Evolutionary conservation across 352 stramenopile species (phyloP).

Genomic region (Phytopythium boreale): DNA sequence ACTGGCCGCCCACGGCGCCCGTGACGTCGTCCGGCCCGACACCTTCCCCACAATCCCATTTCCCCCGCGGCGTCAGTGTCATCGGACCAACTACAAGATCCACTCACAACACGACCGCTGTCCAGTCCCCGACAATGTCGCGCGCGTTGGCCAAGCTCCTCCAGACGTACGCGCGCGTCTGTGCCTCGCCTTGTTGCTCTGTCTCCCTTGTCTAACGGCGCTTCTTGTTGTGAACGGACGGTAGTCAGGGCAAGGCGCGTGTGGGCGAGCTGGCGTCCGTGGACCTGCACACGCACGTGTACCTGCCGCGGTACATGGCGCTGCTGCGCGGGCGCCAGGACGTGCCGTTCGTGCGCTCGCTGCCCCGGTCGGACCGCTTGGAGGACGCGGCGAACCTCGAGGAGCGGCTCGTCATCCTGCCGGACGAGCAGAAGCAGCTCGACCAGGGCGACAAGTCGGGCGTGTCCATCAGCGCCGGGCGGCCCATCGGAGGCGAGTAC

Average conservation of each 20-base stretch:
- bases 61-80: too few relatives aligned
- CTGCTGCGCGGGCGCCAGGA: conserved; percentile 39
- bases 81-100: too few relatives aligned
- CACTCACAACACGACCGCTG: too few relatives aligned
- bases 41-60: not conserved
- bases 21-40: too few relatives aligned
- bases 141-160: conserved; percentile 25
- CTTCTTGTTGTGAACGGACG: not conserved
- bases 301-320: conserved; percentile 63
- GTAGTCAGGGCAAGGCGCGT: conserved; percentile 30
- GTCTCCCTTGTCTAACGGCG: not conserved
- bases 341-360: conserved; percentile 43
- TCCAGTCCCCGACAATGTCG: conserved; percentile 14
- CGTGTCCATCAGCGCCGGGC: conserved; percentile 33
- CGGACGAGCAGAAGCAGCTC: conserved; percentile 43
- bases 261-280: conserved; percentile 36
- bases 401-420: conserved; percentile 61
- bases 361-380: conserved; percentile 4
- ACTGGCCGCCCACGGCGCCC: too few relatives aligned
- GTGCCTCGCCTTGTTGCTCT: not conserved
- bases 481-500: conserved; percentile 61
- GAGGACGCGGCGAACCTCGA: conserved; percentile 8
- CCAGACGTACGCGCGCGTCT: not conserved
- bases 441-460: conserved; percentile 10
- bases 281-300: conserved; percentile 68